Evolutionary conservation across 306 rosid genomes (phyloP), one percentile per base, ranked within the genome.

Genomic region (Elaeagnus macrophylla): DNA sequence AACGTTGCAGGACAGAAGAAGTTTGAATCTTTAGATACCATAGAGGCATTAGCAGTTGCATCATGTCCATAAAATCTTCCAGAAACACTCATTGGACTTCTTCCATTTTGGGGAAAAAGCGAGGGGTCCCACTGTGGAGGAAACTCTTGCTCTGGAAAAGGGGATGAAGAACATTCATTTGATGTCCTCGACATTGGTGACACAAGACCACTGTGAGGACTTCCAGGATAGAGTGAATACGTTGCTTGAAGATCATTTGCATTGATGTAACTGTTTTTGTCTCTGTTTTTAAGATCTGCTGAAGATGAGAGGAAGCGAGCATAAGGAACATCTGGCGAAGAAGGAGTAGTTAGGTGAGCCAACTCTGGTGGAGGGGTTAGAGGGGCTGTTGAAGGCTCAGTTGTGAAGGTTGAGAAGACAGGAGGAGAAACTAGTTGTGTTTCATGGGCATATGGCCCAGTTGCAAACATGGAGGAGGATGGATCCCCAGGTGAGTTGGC

Each of bases 271-370:
- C 79, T 75, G 47, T 77, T 71, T 77, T 79, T 89, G 37, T 62
- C 77, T 35, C 61, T 32, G 60, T 64, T 66, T 81, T 77, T 89
- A 10, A 89, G 83, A 69, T 85, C 82, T 40, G 61, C 72, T 17
- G 97, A 79, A 60, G 97, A 89, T 0, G 95, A 76, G 42, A 84
- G 89, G 85, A 87, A 87, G 66, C 72, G 94, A 62, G 99, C 99
- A 70, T 76, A 93, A 32, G 99, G 99, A 50, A 93, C 99, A 70
- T 93, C 99, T 9, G 99, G 96, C 53, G 96, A 87, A 64, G 99
- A 93, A 42, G 99, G 99, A 53, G 99, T 87, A n/a, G 99, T 93
- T 51, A 93, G 68, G 78, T 93, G 99, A 61, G 99, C 99, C 73
- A 91, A 73, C 72, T 93, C 99, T 1, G 96, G 99, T 13, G 96